These are phyloP conservation scores for Cucumis cinereus DNA, from an alignment of 306 rosid species.

Conservation along the genomic window DNA sequence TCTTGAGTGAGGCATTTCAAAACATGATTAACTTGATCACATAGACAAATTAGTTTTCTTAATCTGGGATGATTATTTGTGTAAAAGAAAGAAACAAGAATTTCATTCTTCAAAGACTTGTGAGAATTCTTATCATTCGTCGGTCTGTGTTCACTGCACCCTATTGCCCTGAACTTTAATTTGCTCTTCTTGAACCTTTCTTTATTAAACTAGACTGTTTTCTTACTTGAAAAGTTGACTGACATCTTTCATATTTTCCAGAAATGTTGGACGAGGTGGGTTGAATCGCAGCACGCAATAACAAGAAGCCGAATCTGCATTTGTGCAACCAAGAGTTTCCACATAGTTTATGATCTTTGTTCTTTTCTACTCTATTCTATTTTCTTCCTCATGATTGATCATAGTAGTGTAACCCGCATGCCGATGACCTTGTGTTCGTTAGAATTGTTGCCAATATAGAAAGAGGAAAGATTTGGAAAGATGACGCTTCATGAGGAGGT, in stretches of 20 bases:
- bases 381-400: conserved; percentile 38
- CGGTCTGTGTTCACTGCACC: not conserved
- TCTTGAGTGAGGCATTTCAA: not conserved
- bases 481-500: conserved; percentile 21
- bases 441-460: conserved; percentile 31
- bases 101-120: not conserved
- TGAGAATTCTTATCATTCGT: not conserved
- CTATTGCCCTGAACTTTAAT: not conserved
- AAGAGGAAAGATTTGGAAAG: conserved; percentile 13
- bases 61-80: not conserved
- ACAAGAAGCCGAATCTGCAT: conserved; percentile 19
- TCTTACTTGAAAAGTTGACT: conserved; percentile 10
- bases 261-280: conserved; percentile 74
- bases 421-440: conserved; percentile 24
- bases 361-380: conserved; percentile 11
- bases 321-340: conserved; percentile 20
- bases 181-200: not conserved
- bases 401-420: conserved; percentile 50
- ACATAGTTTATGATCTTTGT: conserved; percentile 28
- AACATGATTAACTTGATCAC: not conserved
- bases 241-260: conserved; percentile 22
- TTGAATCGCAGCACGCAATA: conserved; percentile 96
- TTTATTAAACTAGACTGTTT: not conserved
- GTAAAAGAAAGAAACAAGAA: not conserved
- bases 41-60: not conserved